Evolutionary conservation across 257 asterid genomes (phyloP), one percentile per base, ranked within the genome.

Genomic region (Jacaranda copaia): DNA sequence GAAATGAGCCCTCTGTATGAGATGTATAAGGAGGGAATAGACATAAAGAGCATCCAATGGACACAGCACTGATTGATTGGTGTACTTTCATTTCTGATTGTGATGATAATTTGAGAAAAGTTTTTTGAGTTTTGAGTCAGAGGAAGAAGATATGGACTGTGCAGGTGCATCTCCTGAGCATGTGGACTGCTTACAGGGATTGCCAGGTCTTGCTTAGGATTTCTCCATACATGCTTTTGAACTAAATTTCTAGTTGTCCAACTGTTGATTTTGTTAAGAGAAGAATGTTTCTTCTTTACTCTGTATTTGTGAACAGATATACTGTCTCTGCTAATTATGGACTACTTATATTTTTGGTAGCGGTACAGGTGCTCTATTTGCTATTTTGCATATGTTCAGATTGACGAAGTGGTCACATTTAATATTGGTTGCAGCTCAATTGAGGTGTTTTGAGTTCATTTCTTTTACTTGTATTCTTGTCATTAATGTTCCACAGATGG

Each of bases 21-120:
- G 61, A 55, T 55, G 61, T 55, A n/a, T 55, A 55, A 16, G 61
- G 35, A 55, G n/a, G 61, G 32, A 19, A 55, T 55, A n/a, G 61
- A 55, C 19, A 55, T 55, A 6, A 55, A 55, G 61, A 55, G 61
- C 3, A 55, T 55, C 32, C 61, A 55, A 55, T 55, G 32, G 61
- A 1, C 61, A 16, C 61, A 55, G 32, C 61, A 55, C 8, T 55
- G 61, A 55, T 1, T 16, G 61, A 55, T 55, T 55, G 19, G 32
- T 16, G 19, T 14, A 55, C 3, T 4, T 16, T 4, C 32, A 5
- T 55, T 18, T 55, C 6, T 8, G 61, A 55, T n/a, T 6, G 61
- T n/a, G 61, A 55, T 11, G 61, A 55, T 55, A 55, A 55, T 55
- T 16, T n/a, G 1, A 16, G 4, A 18, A 2, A 55, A 55, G 32